These are phyloP conservation scores for Ascochyta viciae-villosae DNA, from an alignment of 2,329 filamentous ascomycete species.

Conservation along the genomic window DNA sequence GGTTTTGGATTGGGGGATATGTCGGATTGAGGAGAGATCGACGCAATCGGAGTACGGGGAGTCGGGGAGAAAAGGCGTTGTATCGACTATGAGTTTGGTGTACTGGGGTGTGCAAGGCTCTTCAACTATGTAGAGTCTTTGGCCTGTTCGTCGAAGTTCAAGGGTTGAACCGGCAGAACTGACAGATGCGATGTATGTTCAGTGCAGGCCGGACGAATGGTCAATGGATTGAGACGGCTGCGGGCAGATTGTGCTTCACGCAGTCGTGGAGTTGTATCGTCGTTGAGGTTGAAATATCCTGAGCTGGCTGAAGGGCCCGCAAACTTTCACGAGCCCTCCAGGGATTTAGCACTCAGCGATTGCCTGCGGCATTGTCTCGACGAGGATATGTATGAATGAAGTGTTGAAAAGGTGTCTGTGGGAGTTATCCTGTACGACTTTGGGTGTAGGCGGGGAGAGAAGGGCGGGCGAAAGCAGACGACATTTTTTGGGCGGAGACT, in stretches of 20 bases:
- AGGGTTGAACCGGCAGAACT: conserved; percentile 38
- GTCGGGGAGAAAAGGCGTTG: conserved; percentile 32
- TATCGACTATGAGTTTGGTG: conserved; percentile 37
- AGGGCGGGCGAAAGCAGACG: conserved; percentile 35
- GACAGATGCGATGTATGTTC: conserved; percentile 42
- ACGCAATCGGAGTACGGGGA: conserved; percentile 9
- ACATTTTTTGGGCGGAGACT: conserved; percentile 31
- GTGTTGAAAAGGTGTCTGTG: conserved; percentile 30
- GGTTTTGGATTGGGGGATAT: not conserved
- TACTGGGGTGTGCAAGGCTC: conserved; percentile 42
- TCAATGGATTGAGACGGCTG: conserved; percentile 42
- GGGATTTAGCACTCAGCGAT: conserved; percentile 78
- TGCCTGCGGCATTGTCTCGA: conserved; percentile 58
- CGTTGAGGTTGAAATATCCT: conserved; percentile 68
- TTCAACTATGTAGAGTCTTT: conserved; percentile 47
- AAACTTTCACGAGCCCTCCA: conserved; percentile 68
- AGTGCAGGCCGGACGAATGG: conserved; percentile 43
- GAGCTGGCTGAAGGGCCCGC: conserved; percentile 79
- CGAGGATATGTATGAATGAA: conserved; percentile 46
- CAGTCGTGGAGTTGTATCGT: conserved; percentile 50
- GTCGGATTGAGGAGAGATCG: conserved; percentile 8
- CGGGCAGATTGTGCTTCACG: conserved; percentile 43
- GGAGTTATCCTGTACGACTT: conserved; percentile 47
- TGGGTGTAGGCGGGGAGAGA: conserved; percentile 47
- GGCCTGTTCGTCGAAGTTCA: conserved; percentile 43